Conservation (phyloP, 805 yeast genomes). For the Blastobotrys robertii region DNA sequence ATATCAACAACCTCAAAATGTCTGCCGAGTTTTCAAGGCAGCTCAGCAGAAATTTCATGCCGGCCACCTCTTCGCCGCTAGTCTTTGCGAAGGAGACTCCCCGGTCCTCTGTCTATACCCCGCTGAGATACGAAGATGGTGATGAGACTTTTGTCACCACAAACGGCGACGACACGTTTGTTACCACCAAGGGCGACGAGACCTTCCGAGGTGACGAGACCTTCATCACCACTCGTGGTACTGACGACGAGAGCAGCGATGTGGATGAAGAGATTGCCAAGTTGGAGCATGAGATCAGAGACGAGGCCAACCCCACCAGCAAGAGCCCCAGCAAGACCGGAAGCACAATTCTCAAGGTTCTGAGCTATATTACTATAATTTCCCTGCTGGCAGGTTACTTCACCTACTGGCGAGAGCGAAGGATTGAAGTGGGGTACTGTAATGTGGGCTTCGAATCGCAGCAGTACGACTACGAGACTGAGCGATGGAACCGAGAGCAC, state of each 20-base stretch:
- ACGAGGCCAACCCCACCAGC: not conserved
- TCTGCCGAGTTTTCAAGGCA: conserved; percentile 10
- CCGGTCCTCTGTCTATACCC: not conserved
- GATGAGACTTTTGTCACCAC: not conserved
- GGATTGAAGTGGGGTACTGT: conserved; percentile 61
- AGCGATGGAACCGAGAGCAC: not conserved
- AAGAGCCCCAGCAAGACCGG: not conserved
- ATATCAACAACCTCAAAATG: conserved; percentile 11
- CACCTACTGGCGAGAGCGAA: conserved; percentile 58
- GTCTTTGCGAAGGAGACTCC: conserved; percentile 1
- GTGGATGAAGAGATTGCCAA: conserved; percentile 4
- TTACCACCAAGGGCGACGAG: too few species aligned
- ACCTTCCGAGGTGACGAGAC: too few species aligned
- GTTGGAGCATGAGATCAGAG: conserved; percentile 7
- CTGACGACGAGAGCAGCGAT: too few species aligned
- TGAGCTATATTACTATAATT: conserved; percentile 2
- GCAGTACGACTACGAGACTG: conserved; percentile 20
- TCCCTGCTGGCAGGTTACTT: conserved; percentile 32
- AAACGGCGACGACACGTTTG: too few species aligned
- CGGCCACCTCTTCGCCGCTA: not conserved
- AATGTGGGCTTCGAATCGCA: conserved; percentile 32
- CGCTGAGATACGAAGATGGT: not conserved
- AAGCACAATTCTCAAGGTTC: not conserved
- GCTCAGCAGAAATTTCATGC: not conserved
- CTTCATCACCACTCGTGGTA: too few species aligned